Conservation (phyloP, 2,329 filamentous ascomycete species). For the Aureobasidium sp. region DNA sequence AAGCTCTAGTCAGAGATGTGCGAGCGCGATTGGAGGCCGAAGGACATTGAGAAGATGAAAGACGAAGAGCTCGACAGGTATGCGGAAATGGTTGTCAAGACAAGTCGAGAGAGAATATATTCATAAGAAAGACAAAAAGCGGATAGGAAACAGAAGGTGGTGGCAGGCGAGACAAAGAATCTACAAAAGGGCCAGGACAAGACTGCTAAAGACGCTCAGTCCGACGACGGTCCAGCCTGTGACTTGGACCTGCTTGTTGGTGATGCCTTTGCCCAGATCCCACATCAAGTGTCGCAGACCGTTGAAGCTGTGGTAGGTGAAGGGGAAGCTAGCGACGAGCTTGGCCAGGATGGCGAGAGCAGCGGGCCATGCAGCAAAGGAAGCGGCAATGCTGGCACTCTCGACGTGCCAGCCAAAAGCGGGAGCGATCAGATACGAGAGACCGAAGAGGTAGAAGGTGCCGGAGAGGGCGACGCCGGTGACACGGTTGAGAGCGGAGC, state of each 20-base stretch:
- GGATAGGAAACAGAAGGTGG: neutral
- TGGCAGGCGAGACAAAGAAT: neutral
- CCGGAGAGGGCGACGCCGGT: conserved; percentile 70
- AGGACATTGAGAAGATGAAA: neutral
- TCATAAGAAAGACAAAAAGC: conserved; percentile 1
- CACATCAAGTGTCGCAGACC: conserved; percentile 66
- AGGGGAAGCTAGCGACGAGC: conserved; percentile 53
- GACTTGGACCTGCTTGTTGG: conserved; percentile 57
- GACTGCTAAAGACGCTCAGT: conserved; percentile 45
- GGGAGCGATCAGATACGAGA: conserved; percentile 74
- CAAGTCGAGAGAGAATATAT: neutral
- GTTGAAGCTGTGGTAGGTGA: conserved; percentile 62
- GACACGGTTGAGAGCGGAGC: conserved; percentile 70
- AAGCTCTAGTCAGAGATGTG: conserved; percentile 82
- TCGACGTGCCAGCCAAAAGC: conserved; percentile 65
- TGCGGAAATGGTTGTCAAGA: neutral
- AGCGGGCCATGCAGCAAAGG: conserved; percentile 56
- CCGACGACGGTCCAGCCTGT: conserved; percentile 60
- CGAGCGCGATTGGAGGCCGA: conserved; percentile 60
- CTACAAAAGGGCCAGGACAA: conserved; percentile 39
- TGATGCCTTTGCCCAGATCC: conserved; percentile 58
- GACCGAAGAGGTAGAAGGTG: conserved; percentile 69
- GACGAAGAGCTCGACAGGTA: neutral
- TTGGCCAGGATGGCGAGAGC: conserved; percentile 55
- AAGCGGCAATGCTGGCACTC: conserved; percentile 55